Evolutionary conservation across 768 basidiomycete genomes (phyloP), one percentile per base, ranked within the genome.

Genomic region (Amanita pallidorosea): DNA sequence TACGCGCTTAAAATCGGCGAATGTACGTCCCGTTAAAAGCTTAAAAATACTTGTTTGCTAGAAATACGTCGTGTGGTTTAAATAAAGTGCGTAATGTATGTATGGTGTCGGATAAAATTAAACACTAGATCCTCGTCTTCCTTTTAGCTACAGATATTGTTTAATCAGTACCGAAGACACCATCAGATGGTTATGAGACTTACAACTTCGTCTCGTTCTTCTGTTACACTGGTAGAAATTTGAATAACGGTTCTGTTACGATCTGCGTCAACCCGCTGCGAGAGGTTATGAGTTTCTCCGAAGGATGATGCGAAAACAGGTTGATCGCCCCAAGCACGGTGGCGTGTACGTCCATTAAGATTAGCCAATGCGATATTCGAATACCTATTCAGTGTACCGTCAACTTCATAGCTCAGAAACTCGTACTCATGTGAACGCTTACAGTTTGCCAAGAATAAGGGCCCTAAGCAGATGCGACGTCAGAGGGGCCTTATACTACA

Each of bases 331-430:
- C 49, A 49, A 13, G 18, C 38, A 9, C 49, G 37, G 17, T 49
- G 49, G 6, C 50, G 42, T 34, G 34, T 25, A n/a, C 52, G 52
- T 22, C 52, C 52, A 33, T 53, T 53, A 34, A 53, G 46, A 47
- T 46, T 46, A 23, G 52, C 52, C 13, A 53, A 42, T 18, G 43
- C 34, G 13, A 53, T 44, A 31, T 53, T 53, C 4, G 52, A 47
- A 17, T 53, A 53, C 25, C 44, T 46, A n/a, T 48, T 15, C 3
- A 11, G 8, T 7, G 5, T 1, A 37, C 4, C n/a, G n/a, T 48
- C 23, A 48, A 18, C 7, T 2, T 38, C 34, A 8, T 17, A 13
- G 4, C 15, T 31, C 36, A 40, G 27, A 31, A 4, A 15, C 6
- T 22, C 12, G 23, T 49, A 2, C 2, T 41, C 5, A 33, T 35